Evolutionary conservation across 495 filamentous ascomycete species (phyloP).

Genomic region (Penicillium psychrofluorescens): DNA sequence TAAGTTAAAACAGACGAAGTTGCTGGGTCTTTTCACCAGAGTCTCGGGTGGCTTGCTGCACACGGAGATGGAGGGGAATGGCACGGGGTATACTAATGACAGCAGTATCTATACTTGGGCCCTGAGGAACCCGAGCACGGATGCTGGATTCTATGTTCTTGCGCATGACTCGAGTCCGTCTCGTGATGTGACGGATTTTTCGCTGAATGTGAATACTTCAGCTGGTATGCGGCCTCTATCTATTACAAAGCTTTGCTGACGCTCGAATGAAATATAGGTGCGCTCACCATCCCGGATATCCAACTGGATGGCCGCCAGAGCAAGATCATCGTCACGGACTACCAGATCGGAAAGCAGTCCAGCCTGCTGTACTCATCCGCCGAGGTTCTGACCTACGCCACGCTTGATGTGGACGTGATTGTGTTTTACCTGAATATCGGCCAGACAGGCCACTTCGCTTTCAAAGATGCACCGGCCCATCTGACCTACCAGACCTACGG

Average conservation of each 20-base stretch:
- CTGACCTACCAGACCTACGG: slow-evolving; percentile 40
- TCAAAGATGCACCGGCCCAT: slow-evolving; percentile 31
- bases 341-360: slow-evolving; percentile 43
- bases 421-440: slow-evolving; percentile 60
- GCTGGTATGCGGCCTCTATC: slow-evolving; percentile 26
- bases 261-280: slow-evolving; percentile 5
- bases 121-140: slow-evolving; percentile 46
- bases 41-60: slow-evolving; percentile 46
- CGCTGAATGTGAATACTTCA: slow-evolving; percentile 49
- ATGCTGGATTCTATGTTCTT: slow-evolving; percentile 55
- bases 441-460: slow-evolving; percentile 47
- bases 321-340: slow-evolving; percentile 67
- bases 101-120: slow-evolving; percentile 42
- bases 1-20: slow-evolving; percentile 47
- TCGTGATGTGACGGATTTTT: slow-evolving; percentile 45
- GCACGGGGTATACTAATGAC: slow-evolving; percentile 44
- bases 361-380: slow-evolving; percentile 62
- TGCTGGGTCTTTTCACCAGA: slow-evolving; percentile 47
- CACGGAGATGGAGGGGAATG: slow-evolving; percentile 50
- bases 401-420: slow-evolving; percentile 34
- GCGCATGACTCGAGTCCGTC: slow-evolving; percentile 52
- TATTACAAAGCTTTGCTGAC: not conserved
- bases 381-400: slow-evolving; percentile 58
- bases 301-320: slow-evolving; percentile 62
- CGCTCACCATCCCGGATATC: slow-evolving; percentile 53